Base-by-base conservation (phyloP, 139 green algal genomes). In the Haematococcus sp. region DNA sequence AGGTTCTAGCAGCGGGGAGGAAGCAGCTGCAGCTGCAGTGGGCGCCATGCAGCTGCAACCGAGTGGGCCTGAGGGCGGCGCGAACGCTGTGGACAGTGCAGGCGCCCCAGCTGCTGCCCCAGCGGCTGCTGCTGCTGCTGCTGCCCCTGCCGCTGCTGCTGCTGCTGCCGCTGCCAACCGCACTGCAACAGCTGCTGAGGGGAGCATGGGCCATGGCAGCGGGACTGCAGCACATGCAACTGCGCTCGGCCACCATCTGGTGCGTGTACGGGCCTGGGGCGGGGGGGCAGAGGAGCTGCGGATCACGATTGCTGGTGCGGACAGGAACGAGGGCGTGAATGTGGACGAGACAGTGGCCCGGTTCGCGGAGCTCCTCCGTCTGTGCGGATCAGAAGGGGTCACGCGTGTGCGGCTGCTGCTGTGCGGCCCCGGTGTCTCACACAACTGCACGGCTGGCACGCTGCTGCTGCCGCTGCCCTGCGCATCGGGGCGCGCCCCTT, bases 251-350 rank as follows among this genome's bases (percentile, higher is more conserved):
- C 40, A 49, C 40, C 40, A 49, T 49, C 7, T 49, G 40, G 40
- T 49, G 40, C 40, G 40, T 49, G 40, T 11, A 19, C 40, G 40
- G 40, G 7, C 40, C 7, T 49, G 40, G 40, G 11, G 7, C 7
- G 40, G 40, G 7, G 11, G 40, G 7, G 7, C 40, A 7, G n/a
- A 65, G 25, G 23, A 65, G 58, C 58, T 65, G 58, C 58, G 58
- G 3, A 65, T 65, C 25, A 65, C 58, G 23, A 65, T 65, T 40
- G 58, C 58, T 35, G 58, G 58, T 33, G 58, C 17, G 25, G 58
- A 65, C 58, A 33, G 58, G 3, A 65, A 65, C 11, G 58, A 65
- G 25, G 58, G 58, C n/a, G 30, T 30, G 23, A 65, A 65, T 34
- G n/a, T n/a, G 4, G 28, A 22, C 23, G 58, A 65, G 25, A 35